These are phyloP conservation scores for Discostella stelligeroides DNA, from an alignment of 108 stramenopile species.

Conservation along the genomic window DNA sequence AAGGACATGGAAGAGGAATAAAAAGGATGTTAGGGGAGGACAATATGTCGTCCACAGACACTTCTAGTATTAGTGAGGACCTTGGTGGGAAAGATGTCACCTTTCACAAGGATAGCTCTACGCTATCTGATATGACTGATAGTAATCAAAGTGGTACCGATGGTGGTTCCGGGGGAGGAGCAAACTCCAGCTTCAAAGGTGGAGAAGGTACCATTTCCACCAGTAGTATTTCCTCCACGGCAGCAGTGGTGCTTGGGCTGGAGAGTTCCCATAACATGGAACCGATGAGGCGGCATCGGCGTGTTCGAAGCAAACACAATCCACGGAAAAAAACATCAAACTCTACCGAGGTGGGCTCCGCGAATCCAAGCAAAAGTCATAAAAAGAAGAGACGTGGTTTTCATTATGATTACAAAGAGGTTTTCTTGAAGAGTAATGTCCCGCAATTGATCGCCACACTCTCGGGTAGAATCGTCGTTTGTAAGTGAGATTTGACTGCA, in stretches of 20 bases:
- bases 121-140: slow-evolving; percentile 75
- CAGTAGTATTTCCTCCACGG: slow-evolving; percentile 70
- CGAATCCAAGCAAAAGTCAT: slow-evolving; percentile 2
- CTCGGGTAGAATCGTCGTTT: slow-evolving; percentile 74
- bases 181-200: too few relatives aligned
- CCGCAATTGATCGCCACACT: slow-evolving; percentile 84
- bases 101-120: slow-evolving; percentile 59
- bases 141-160: slow-evolving; percentile 64
- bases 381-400: slow-evolving; percentile 64
- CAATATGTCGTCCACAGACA: slow-evolving; percentile 14
- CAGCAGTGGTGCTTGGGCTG: slow-evolving; percentile 58
- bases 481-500: too few relatives aligned
- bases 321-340: slow-evolving; percentile 21
- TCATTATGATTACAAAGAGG: slow-evolving; percentile 75
- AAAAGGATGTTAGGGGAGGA: too few relatives aligned
- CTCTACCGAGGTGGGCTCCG: slow-evolving; percentile 32
- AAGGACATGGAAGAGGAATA: slow-evolving; percentile 7
- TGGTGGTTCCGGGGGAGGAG: too few relatives aligned
- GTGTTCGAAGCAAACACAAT: slow-evolving; percentile 1
- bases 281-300: slow-evolving; percentile 7
- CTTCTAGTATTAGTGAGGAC: slow-evolving; percentile 37
- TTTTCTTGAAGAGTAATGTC: slow-evolving; percentile 74
- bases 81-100: slow-evolving; percentile 54
- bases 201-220: slow-evolving; percentile 9
- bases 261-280: slow-evolving; percentile 17